A percentile compares a stretch with the other conserved stretches of the same genome.
Evolutionary conservation across 2,329 filamentous ascomycete species (phyloP).

Genomic region (Colletotrichum sp.): DNA sequence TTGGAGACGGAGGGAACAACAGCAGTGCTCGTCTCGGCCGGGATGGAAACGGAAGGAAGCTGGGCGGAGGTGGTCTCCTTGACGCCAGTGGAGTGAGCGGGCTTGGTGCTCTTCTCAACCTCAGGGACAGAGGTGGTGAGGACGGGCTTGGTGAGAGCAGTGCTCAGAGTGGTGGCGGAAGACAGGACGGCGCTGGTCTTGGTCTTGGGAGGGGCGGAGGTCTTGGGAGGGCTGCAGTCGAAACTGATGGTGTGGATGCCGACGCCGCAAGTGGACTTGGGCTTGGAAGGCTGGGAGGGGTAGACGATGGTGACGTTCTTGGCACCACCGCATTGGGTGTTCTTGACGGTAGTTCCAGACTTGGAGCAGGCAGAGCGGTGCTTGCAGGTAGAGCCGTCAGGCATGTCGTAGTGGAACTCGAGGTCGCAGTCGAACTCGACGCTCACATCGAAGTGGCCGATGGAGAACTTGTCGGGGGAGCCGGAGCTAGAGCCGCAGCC

Average conservation of each 20-base stretch:
- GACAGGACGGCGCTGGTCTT: conserved; percentile 5
- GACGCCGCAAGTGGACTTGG: conserved; percentile 68
- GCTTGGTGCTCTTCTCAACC: conserved; percentile 22
- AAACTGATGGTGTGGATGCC: conserved; percentile 78
- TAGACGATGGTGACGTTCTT: conserved; percentile 77
- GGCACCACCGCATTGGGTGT: conserved; percentile 92
- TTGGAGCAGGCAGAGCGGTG: conserved; percentile 72
- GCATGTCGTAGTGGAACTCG: conserved; percentile 88
- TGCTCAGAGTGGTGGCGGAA: conserved; percentile 19
- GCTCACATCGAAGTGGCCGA: conserved; percentile 75
- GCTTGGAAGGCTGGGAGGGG: conserved; percentile 58
- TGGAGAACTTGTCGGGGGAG: conserved; percentile 68
- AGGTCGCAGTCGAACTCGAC: conserved; percentile 79
- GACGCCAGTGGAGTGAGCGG: conserved; percentile 5
- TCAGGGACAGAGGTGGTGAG: conserved; percentile 20
- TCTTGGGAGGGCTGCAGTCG: conserved; percentile 58
- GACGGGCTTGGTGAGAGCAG: conserved; percentile 20
- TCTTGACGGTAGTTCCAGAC: conserved; percentile 73
- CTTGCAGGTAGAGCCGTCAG: conserved; percentile 81
- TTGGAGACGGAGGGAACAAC: conserved; percentile 9
- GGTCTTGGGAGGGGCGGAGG: conserved; percentile 14
- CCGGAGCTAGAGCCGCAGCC: conserved; percentile 47
- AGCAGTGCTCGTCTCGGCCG: conserved; percentile 17
- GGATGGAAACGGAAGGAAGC: conserved; percentile 4
- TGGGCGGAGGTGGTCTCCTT: conserved; percentile 4